Conservation (phyloP, 2,329 filamentous ascomycete genomes). For the Leptographium procerum region DNA sequence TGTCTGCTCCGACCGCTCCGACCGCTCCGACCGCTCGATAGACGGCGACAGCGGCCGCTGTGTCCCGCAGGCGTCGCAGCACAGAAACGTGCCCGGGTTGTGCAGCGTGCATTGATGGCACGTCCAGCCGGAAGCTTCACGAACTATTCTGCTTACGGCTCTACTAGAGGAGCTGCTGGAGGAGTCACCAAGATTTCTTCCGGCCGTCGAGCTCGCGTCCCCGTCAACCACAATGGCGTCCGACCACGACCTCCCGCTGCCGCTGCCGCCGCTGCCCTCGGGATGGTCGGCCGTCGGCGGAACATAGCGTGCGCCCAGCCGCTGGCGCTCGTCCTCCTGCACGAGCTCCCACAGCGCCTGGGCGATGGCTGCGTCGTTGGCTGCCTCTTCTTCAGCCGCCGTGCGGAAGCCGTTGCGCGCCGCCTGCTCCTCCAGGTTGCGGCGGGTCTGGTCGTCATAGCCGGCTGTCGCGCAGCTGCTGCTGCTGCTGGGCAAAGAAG, state of each 20-base stretch:
- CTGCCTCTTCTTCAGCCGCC: slow-evolving; percentile 76
- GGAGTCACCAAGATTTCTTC: no score
- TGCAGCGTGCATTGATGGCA: slow-evolving; percentile 46
- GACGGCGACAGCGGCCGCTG: slow-evolving; percentile 21
- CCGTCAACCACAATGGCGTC: background rate
- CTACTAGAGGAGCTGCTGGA: no score
- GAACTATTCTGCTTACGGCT: no score
- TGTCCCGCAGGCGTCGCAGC: slow-evolving; percentile 45
- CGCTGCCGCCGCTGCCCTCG: slow-evolving; percentile 27
- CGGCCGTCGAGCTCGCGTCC: no score
- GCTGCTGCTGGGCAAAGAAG: slow-evolving; percentile 19
- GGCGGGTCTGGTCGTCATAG: slow-evolving; percentile 9
- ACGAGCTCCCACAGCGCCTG: slow-evolving; percentile 79
- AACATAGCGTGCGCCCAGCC: slow-evolving; percentile 44
- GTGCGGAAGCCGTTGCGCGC: slow-evolving; percentile 68
- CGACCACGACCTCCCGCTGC: slow-evolving; percentile 9
- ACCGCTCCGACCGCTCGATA: background rate
- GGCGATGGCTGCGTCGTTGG: slow-evolving; percentile 77
- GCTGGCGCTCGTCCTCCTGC: slow-evolving; percentile 58
- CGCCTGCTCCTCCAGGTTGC: slow-evolving; percentile 10
- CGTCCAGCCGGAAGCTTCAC: slow-evolving; percentile 36
- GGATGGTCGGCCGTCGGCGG: slow-evolving; percentile 38
- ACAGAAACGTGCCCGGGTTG: slow-evolving; percentile 38
- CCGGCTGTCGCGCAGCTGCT: slow-evolving; percentile 64
- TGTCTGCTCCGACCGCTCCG: background rate